Conservation (phyloP, 768 basidiomycete species). For the Pluteus cervinus region DNA sequence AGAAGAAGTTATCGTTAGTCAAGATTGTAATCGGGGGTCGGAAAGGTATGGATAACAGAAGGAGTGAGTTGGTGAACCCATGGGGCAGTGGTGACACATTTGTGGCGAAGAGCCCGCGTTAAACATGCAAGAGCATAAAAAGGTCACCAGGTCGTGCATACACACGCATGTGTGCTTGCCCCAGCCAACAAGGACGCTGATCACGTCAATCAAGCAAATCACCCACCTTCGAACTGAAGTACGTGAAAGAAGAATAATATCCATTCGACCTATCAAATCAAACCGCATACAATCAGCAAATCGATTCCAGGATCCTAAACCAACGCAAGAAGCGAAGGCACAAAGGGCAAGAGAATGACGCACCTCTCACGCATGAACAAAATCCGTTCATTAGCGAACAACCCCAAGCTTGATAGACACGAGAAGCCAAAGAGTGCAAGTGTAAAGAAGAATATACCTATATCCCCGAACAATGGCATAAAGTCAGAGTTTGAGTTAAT, state of each 20-base stretch:
- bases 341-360: slow-evolving; percentile 10
- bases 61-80: too few relatives aligned
- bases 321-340: too few relatives aligned
- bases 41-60: background rate
- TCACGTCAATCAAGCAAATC: background rate
- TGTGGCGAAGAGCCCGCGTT: too few relatives aligned
- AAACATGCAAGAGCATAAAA: too few relatives aligned
- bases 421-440: slow-evolving; percentile 97
- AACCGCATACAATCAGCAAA: too few relatives aligned
- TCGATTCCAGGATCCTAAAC: too few relatives aligned
- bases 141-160: too few relatives aligned
- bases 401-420: slow-evolving; percentile 85
- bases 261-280: slow-evolving; percentile 89
- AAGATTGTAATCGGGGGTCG: too few relatives aligned
- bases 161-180: too few relatives aligned
- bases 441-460: slow-evolving; percentile 95
- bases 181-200: too few relatives aligned
- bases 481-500: background rate
- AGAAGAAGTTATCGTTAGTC: background rate
- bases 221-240: slow-evolving; percentile 86
- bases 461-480: background rate
- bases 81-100: too few relatives aligned
- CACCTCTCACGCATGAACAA: slow-evolving; percentile 98
- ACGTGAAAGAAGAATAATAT: slow-evolving; percentile 95
- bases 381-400: slow-evolving; percentile 93